A percentile compares a stretch with the other conserved stretches of the same genome.
phyloP scores from a whole-genome alignment of 495 filamentous ascomycete species.

The Lasiosphaeria ovina region DNA sequence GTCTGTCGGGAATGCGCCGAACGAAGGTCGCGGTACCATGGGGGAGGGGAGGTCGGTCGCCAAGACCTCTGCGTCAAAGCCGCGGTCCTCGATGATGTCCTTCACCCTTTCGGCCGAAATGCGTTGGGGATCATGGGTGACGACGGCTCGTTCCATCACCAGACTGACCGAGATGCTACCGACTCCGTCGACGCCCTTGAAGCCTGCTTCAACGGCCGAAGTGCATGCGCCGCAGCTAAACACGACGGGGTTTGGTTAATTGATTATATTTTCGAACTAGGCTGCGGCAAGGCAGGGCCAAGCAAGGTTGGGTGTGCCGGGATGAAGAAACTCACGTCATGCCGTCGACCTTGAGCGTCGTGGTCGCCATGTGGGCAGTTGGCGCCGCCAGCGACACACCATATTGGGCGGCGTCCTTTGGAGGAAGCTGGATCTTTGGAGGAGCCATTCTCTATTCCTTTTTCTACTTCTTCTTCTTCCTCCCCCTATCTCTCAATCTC shows the following conservation, averaged over 20 bases:
- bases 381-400: constrained; percentile 31
- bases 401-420: constrained; percentile 27
- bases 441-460: constrained; percentile 44
- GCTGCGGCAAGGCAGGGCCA: no score
- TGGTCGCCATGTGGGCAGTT: constrained; percentile 75
- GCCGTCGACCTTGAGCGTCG: constrained; percentile 80
- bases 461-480: no score
- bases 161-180: constrained; percentile 85
- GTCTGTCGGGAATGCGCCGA: constrained; percentile 32
- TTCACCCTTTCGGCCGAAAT: constrained; percentile 70
- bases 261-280: neutral
- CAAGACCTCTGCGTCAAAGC: constrained; percentile 91
- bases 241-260: neutral
- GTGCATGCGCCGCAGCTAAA: constrained; percentile 73
- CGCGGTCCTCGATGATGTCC: constrained; percentile 88
- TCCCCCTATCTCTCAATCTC: no score
- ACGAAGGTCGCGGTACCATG: constrained; percentile 28
- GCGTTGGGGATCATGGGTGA: constrained; percentile 78
- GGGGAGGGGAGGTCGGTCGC: constrained; percentile 68
- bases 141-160: constrained; percentile 87
- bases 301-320: neutral
- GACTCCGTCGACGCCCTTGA: constrained; percentile 75
- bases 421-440: constrained; percentile 42
- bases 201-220: constrained; percentile 78
- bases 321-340: constrained; percentile 64